phyloP scores from a whole-genome alignment of 371 early-diverging fungal genomes.

The Sporodiniella umbellata region DNA sequence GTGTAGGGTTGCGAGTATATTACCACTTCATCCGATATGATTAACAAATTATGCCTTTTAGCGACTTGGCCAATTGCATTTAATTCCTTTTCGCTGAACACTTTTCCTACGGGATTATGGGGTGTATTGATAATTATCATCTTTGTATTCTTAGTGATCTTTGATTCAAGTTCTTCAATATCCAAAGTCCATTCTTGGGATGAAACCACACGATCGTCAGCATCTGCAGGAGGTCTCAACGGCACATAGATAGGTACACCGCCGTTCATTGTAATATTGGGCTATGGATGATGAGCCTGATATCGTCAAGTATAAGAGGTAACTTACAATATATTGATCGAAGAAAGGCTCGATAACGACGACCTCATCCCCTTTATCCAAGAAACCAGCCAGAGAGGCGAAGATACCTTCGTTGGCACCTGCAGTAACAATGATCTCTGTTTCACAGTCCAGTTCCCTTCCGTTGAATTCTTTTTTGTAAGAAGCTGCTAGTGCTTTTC shows the following conservation, averaged over 20 bases:
- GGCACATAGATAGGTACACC: constrained; percentile 85
- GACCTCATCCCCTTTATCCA: constrained; percentile 83
- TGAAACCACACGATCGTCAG: constrained; percentile 49
- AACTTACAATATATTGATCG: constrained; percentile 86
- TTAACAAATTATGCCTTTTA: constrained; percentile 77
- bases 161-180: constrained; percentile 73
- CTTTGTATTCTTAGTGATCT: constrained; percentile 79
- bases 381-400: constrained; percentile 72
- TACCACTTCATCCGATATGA: constrained; percentile 92
- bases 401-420: constrained; percentile 95
- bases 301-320: background rate
- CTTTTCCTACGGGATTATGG: constrained; percentile 93
- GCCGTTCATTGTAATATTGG: constrained; percentile 86
- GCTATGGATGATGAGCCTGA: constrained; percentile 25
- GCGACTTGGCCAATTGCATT: constrained; percentile 78
- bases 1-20: too few species aligned
- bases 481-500: constrained; percentile 74
- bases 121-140: constrained; percentile 94
- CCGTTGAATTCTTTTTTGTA: constrained; percentile 67
- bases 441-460: constrained; percentile 68
- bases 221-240: constrained; percentile 59
- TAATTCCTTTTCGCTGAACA: constrained; percentile 81
- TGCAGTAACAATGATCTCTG: constrained; percentile 85
- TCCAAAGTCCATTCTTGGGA: constrained; percentile 84
- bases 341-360: constrained; percentile 94